Evolutionary conservation across 257 asterid genomes (phyloP), one percentile per base, ranked within the genome.

Genomic region (Solanum chiquidenum): DNA sequence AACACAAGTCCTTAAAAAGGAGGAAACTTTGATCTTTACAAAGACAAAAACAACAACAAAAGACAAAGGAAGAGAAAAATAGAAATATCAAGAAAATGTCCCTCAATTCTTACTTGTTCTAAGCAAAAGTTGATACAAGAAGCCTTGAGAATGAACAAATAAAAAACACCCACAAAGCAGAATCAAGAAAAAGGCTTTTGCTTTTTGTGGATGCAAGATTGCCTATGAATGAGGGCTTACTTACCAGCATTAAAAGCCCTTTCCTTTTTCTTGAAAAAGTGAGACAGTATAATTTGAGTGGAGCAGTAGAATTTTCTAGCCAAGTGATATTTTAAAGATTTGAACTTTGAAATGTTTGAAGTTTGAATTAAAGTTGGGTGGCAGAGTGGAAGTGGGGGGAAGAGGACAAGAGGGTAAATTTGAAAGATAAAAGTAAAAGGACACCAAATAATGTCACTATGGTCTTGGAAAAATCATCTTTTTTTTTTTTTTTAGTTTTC

Each of bases 361-460:
- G 33, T 94, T 94, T 93, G 94, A 94, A 94, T 83, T 89, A 84
- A 91, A 89, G 91, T 49, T 44, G 12, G 23, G 72, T 71, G 42
- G 84, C 83, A 86, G 37, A 9, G 44, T 12, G 40, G 35, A 27
- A 38, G 29, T 14, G 77, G 21, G 27, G 44, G 73, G 84, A 89
- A 86, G 86, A 88, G 94, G 92, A 88, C 91, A 91, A 84, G 87
- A 84, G 40, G 16, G 91, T 91, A 84, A 91, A 87, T 91, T 83
- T n/a, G 58, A 86, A 86, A 10, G 77, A 86, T 88, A 79, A 64
- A 84, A 86, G 31, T 49, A 64, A 64, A 25, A 85, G 83, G 71
- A 25, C 49, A 58, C 76, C 13, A 60, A 33, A 76, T 58, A 83
- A 33, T 88, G 27, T 25, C 10, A 33, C 21, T 42, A 11, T n/a